Evolutionary conservation across 2,329 filamentous ascomycete species (phyloP), one percentile per base, ranked within the genome.

Genomic region (Colletotrichum theobromicola): DNA sequence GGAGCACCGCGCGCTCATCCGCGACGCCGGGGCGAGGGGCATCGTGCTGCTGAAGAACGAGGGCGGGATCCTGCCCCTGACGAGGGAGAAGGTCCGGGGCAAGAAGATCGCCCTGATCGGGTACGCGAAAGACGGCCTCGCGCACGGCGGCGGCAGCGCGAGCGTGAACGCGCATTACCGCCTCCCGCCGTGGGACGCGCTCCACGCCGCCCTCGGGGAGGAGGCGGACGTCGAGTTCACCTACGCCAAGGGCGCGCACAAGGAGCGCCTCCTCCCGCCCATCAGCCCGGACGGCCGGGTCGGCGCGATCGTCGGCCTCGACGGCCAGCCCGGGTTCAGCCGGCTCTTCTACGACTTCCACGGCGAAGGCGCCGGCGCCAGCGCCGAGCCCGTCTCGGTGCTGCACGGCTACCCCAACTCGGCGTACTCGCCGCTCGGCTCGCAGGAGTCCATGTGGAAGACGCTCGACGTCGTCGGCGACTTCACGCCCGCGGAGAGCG

Each of bases 11-110:
- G 80, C 86, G 0, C 80, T 92, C 4, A 86, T 90, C 77, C 86
- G 90, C 58, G 90, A 89, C 86, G 88, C 92, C 76, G 87, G 81
- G 15, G 81, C 83, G 16, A 81, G 81, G 74, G 93, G 92, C n/a
- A 93, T 90, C 15, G 91, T 95, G 16, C 87, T 96, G 4, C 85
- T 96, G 73, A 96, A 96, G 87, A 95, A 96, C 83, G 84, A 85
- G 28, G 83, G 82, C 15, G 86, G 90, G 6, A 90, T 92, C 79
- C 15, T 91, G 90, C 7, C 91, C 91, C 80, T 91, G 90, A 18
- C 81, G 3, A 79, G 78, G 28, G 77, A 73, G 26, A 92, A 86
- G 77, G 81, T 67, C 73, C 81, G 60, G 87, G 67, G 83, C 88
- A 92, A 79, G 81, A 63, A 53, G 34, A 64, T 76, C 18, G 74